Conservation (phyloP, 768 basidiomycete genomes). For the Lactifluus echinatus region DNA sequence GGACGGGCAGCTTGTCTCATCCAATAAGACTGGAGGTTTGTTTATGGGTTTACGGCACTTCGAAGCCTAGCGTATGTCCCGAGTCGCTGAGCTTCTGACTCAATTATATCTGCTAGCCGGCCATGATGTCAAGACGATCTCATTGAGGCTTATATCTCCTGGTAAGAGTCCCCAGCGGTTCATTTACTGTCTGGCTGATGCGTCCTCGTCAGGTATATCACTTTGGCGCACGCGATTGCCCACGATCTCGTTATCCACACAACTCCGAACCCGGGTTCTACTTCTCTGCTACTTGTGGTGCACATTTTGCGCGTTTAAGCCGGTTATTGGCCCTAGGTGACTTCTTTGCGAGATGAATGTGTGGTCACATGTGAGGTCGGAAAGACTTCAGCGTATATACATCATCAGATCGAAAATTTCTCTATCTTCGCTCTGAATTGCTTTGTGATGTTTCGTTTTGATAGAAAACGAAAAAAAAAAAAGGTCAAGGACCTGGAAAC, state of each 20-base stretch:
- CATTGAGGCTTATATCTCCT: constrained; percentile 67
- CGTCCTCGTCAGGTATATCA: constrained; percentile 61
- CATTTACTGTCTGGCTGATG: background rate
- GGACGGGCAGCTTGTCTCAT: no score
- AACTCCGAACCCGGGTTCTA: constrained; percentile 94
- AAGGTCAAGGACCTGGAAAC: no score
- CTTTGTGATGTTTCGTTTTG: no score
- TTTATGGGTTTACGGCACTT: no score
- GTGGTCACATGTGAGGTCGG: no score
- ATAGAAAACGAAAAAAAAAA: no score
- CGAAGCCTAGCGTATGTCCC: background rate
- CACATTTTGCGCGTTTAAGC: constrained; percentile 36
- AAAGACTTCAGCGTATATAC: no score
- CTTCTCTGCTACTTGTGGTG: constrained; percentile 84
- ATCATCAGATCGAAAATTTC: no score
- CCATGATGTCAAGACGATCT: constrained; percentile 47
- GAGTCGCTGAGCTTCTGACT: background rate
- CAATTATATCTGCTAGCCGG: constrained; percentile 46
- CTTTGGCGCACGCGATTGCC: constrained; percentile 86
- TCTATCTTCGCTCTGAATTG: no score
- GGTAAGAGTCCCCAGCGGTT: constrained; percentile 35
- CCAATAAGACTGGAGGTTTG: no score
- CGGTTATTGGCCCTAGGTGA: constrained; percentile 1
- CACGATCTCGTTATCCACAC: constrained; percentile 83
- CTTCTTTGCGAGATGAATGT: background rate